A percentile compares a stretch with the other conserved stretches of the same genome.
These are phyloP conservation scores for Pythium sp. DNA, from an alignment of 352 stramenopile species.

Conservation along the genomic window DNA sequence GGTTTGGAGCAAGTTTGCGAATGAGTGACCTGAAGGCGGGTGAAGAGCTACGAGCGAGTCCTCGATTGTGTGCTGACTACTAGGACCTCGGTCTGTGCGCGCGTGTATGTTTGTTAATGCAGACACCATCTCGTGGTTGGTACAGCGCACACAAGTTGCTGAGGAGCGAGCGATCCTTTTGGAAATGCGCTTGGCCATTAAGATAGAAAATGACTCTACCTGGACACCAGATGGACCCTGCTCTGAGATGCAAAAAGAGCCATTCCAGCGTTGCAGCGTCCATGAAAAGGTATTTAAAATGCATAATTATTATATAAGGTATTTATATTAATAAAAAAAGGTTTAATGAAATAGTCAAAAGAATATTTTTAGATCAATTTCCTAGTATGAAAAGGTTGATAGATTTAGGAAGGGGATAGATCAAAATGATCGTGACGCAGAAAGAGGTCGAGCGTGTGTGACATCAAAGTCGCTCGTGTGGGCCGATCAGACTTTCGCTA, in stretches of 20 bases:
- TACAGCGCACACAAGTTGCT: neutral
- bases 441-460: neutral
- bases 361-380: too few relatives aligned
- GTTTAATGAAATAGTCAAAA: neutral
- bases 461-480: neutral
- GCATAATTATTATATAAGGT: neutral
- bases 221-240: slow-evolving; percentile 20
- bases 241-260: slow-evolving; percentile 26
- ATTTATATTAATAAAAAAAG: neutral
- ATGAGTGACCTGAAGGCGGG: neutral
- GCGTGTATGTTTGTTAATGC: neutral
- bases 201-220: slow-evolving; percentile 29
- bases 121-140: neutral
- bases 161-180: neutral
- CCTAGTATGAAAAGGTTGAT: neutral
- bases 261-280: neutral
- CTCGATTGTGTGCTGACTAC: slow-evolving; percentile 25
- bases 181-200: neutral
- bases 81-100: neutral
- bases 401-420: neutral
- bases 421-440: neutral
- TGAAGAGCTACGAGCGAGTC: neutral
- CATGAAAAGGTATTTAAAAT: neutral
- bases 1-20: neutral
- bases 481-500: neutral